phyloP scores from a whole-genome alignment of 768 basidiomycete genomes.

The Mycena floridula region DNA sequence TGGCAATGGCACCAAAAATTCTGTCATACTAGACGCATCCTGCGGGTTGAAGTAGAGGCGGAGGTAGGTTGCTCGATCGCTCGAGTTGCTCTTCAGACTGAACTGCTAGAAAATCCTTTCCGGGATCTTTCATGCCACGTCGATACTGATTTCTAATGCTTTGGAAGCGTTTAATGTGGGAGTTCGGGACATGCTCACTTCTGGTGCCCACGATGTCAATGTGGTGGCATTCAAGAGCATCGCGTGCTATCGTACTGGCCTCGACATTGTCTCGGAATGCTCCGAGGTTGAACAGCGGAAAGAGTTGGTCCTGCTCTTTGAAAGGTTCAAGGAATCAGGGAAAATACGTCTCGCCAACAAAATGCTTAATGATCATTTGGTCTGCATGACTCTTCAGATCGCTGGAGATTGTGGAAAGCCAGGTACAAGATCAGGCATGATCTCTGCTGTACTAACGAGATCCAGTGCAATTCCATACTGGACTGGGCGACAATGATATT shows the following conservation, averaged over 20 bases:
- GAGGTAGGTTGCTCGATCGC: constrained; percentile 38
- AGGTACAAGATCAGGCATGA: too few relatives aligned
- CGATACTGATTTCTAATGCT: constrained; percentile 5
- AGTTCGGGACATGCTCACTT: constrained; percentile 30
- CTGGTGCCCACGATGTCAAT: constrained; percentile 33
- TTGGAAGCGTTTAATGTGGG: constrained; percentile 24
- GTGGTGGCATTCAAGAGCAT: constrained; percentile 75
- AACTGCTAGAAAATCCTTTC: background rate
- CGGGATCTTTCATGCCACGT: background rate
- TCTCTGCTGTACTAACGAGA: too few relatives aligned
- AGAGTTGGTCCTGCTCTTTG: constrained; percentile 23
- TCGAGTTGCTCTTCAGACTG: background rate
- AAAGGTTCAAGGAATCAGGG: constrained; percentile 26
- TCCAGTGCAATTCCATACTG: constrained; percentile 86
- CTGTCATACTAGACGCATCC: constrained; percentile 52
- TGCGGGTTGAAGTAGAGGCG: constrained; percentile 65
- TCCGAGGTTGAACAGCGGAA: constrained; percentile 21
- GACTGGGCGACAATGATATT: constrained; percentile 73
- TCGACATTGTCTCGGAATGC: constrained; percentile 39
- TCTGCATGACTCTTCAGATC: constrained; percentile 46
- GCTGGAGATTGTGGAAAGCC: constrained; percentile 52
- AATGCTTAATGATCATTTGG: constrained; percentile 59
- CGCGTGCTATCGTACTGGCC: constrained; percentile 71
- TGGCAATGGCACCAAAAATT: constrained; percentile 61
- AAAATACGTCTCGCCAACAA: constrained; percentile 55